Percentiles rank a stretch among this genome's conserved stretches.
Evolutionary conservation across 768 basidiomycete genomes (phyloP).

Genomic region (Boletales sp.): DNA sequence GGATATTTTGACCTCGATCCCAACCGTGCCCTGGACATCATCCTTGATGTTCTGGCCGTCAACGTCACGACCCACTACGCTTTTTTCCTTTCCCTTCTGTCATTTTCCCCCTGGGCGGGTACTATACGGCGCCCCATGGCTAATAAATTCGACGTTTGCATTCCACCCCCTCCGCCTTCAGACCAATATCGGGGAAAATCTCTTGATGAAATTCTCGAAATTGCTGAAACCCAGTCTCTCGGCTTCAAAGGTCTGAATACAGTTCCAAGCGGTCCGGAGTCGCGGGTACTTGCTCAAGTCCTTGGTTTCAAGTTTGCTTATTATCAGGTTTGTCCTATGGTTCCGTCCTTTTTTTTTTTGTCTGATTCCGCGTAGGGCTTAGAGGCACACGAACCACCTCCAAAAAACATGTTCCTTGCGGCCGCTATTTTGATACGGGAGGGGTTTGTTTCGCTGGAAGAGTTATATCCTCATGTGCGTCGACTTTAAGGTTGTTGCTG

Average conservation of each 20-base stretch:
- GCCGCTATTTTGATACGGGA: conserved; percentile 89
- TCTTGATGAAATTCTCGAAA: conserved; percentile 61
- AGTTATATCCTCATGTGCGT: conserved; percentile 89
- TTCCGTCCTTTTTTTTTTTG: not conserved
- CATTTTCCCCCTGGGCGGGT: conserved; percentile 84
- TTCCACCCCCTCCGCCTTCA: conserved; percentile 37
- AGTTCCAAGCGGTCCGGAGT: conserved; percentile 31
- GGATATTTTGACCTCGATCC: conserved; percentile 98
- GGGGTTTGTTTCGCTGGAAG: conserved; percentile 81
- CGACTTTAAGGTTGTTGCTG: not conserved
- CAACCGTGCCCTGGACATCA: conserved; percentile 87
- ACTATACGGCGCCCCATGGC: conserved; percentile 35
- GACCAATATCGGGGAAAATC: conserved; percentile 53
- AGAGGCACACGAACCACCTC: conserved; percentile 58
- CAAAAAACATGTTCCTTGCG: conserved; percentile 72
- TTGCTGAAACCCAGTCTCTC: conserved; percentile 41
- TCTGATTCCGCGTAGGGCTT: conserved; percentile 39
- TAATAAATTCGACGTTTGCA: conserved; percentile 28
- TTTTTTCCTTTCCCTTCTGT: conserved; percentile 86
- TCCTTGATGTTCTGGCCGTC: conserved; percentile 85
- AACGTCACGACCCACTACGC: conserved; percentile 79
- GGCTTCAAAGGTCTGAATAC: conserved; percentile 1
- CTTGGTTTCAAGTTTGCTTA: conserved; percentile 96
- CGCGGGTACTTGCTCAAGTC: conserved; percentile 80
- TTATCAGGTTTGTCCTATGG: conserved; percentile 66